Conservation (phyloP, 1,139 yeast genomes). For the Yamadazyma trypodendri region DNA sequence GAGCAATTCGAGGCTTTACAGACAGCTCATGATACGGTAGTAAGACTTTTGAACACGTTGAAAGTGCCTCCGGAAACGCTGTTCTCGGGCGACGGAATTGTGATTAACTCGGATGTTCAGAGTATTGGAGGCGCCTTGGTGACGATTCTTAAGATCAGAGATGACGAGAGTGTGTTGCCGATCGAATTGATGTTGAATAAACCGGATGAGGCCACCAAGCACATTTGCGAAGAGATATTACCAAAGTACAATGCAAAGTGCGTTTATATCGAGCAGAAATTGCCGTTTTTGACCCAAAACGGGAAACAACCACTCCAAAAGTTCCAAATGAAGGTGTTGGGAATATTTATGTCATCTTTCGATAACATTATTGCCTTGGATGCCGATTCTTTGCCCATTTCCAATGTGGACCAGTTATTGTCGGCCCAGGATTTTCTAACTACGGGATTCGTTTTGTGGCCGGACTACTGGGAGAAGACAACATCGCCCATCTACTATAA, state of each 20-base stretch:
- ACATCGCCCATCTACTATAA: slow-evolving; percentile 37
- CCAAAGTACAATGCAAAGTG: slow-evolving; percentile 33
- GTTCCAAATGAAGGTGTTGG: slow-evolving; percentile 32
- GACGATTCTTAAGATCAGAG: slow-evolving; percentile 31
- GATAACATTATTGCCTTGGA: slow-evolving; percentile 36
- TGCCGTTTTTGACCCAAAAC: slow-evolving; percentile 9
- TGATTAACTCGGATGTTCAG: slow-evolving; percentile 30
- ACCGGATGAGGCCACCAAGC: slow-evolving; percentile 23
- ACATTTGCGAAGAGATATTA: slow-evolving; percentile 30
- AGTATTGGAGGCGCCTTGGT: slow-evolving; percentile 31
- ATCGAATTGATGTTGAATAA: slow-evolving; percentile 34
- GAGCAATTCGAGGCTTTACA: slow-evolving; percentile 24
- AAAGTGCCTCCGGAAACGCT: slow-evolving; percentile 23
- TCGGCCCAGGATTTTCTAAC: slow-evolving; percentile 24
- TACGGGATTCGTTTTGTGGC: slow-evolving; percentile 38
- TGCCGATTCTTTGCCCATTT: slow-evolving; percentile 35
- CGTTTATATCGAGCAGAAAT: slow-evolving; percentile 26
- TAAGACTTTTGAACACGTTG: slow-evolving; percentile 22
- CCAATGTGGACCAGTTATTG: slow-evolving; percentile 30
- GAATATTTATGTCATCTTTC: slow-evolving; percentile 34
- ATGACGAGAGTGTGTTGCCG: slow-evolving; percentile 34
- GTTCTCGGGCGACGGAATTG: slow-evolving; percentile 33
- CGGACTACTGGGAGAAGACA: slow-evolving; percentile 38
- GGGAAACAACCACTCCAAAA: slow-evolving; percentile 14
- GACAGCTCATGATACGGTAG: slow-evolving; percentile 25